A percentile compares a stretch with the other conserved stretches of the same genome.
phyloP scores from a whole-genome alignment of 2,329 filamentous ascomycete genomes.

The Talaromyces sp. region DNA sequence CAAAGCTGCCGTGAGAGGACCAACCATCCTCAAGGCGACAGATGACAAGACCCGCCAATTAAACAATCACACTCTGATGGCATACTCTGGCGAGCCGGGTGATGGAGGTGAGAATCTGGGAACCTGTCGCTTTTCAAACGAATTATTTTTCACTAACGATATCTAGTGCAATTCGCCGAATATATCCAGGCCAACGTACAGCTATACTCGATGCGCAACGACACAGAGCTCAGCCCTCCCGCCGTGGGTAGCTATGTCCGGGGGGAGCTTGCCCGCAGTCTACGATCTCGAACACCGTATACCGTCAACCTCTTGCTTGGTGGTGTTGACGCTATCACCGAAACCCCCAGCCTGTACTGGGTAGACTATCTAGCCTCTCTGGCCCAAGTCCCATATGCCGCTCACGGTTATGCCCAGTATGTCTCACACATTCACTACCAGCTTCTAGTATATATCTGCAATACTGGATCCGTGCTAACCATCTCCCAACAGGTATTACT shows the following conservation, averaged over 20 bases:
- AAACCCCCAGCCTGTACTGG: constrained; percentile 93
- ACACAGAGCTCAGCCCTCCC: constrained; percentile 81
- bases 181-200: constrained; percentile 98
- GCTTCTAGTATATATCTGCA: neutral
- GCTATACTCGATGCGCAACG: constrained; percentile 98
- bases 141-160: neutral
- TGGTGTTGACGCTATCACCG: constrained; percentile 85
- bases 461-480: neutral
- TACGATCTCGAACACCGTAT: constrained; percentile 91
- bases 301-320: constrained; percentile 94
- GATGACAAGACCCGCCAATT: constrained; percentile 95
- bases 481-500: constrained; percentile 71
- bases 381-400: constrained; percentile 87
- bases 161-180: constrained; percentile 91
- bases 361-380: constrained; percentile 90
- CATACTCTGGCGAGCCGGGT: constrained; percentile 91
- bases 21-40: constrained; percentile 86
- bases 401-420: constrained; percentile 96
- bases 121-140: neutral
- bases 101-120: constrained; percentile 66
- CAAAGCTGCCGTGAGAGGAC: constrained; percentile 96
- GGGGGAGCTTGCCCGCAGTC: constrained; percentile 81
- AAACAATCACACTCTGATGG: constrained; percentile 92
- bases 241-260: constrained; percentile 92
- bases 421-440: constrained; percentile 25